phyloP scores from a whole-genome alignment of 768 basidiomycete species.

The Dioszegia aurantiaca region DNA sequence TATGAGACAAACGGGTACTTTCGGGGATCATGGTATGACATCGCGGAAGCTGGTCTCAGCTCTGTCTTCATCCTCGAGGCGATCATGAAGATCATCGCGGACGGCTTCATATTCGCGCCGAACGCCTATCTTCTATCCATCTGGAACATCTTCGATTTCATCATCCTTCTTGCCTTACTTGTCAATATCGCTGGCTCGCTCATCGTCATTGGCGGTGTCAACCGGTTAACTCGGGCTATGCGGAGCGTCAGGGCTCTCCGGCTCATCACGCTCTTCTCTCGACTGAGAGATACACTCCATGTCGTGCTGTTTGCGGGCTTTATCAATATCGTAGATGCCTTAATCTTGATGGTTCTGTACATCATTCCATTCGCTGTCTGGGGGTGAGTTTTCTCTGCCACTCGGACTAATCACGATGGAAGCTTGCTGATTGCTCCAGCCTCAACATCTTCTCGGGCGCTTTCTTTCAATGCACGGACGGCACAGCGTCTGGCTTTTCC shows the following conservation, averaged over 20 bases:
- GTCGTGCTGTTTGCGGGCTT: constrained; percentile 82
- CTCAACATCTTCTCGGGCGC: constrained; percentile 85
- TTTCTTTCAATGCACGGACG: constrained; percentile 82
- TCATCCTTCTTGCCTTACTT: constrained; percentile 74
- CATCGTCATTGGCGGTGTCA: constrained; percentile 72
- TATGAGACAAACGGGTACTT: constrained; percentile 61
- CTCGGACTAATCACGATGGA: not conserved
- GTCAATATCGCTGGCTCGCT: constrained; percentile 71
- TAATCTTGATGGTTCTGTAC: constrained; percentile 74
- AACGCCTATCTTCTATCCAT: constrained; percentile 79
- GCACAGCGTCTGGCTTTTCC: constrained; percentile 57
- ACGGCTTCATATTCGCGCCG: constrained; percentile 74
- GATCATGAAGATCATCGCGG: constrained; percentile 83
- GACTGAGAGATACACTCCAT: constrained; percentile 78
- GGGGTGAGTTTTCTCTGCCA: constrained; percentile 28
- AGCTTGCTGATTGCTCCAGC: constrained; percentile 53
- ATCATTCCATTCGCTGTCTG: constrained; percentile 54
- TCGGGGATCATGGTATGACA: constrained; percentile 81
- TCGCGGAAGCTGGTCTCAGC: constrained; percentile 72
- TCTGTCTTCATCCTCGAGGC: constrained; percentile 73
- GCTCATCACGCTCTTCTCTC: constrained; percentile 81
- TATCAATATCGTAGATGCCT: constrained; percentile 80
- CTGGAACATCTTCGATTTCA: constrained; percentile 87
- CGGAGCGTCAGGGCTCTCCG: constrained; percentile 85
- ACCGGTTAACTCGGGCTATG: constrained; percentile 75